phyloP scores from a whole-genome alignment of 225 moss, liverwort and hornwort species.

The Straminergon stramineum region DNA sequence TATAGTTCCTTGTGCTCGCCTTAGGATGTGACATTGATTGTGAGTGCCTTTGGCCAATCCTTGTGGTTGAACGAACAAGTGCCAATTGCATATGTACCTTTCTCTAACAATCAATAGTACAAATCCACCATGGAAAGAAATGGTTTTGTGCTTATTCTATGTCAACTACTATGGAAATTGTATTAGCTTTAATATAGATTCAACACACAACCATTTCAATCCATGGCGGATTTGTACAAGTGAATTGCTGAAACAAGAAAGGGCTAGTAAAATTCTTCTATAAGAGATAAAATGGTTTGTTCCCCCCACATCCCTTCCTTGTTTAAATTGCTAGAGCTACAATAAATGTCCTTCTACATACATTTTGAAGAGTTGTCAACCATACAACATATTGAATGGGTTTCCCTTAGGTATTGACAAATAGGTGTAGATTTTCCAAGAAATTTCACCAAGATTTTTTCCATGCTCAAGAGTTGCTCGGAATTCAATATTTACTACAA shows the following conservation, averaged over 20 bases:
- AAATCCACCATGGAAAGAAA: not conserved
- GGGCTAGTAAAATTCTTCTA: not conserved
- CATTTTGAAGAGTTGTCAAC: not conserved
- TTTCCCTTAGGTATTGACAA: not conserved
- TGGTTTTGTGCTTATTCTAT: not conserved
- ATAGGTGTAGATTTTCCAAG: fast-evolving
- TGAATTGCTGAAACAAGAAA: not conserved
- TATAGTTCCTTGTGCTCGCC: fast-evolving
- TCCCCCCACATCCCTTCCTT: fast-evolving
- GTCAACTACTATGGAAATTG: not conserved
- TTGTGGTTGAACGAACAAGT: too few species aligned
- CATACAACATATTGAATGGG: not conserved
- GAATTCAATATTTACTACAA: not conserved
- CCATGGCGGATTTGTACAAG: not conserved
- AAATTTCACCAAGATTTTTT: too few species aligned
- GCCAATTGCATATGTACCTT: fast-evolving
- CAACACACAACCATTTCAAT: not conserved
- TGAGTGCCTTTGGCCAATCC: fast-evolving
- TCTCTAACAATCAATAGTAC: not conserved
- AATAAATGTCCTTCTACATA: not conserved
- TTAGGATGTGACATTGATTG: too few species aligned
- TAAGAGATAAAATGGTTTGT: not conserved
- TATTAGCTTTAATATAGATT: not conserved
- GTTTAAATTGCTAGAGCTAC: not conserved
- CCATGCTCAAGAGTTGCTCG: not conserved